Evolutionary conservation across 1,284 basidiomycete genomes (phyloP), one percentile per base, ranked within the genome.

Genomic region (Melampsora larici-populina): DNA sequence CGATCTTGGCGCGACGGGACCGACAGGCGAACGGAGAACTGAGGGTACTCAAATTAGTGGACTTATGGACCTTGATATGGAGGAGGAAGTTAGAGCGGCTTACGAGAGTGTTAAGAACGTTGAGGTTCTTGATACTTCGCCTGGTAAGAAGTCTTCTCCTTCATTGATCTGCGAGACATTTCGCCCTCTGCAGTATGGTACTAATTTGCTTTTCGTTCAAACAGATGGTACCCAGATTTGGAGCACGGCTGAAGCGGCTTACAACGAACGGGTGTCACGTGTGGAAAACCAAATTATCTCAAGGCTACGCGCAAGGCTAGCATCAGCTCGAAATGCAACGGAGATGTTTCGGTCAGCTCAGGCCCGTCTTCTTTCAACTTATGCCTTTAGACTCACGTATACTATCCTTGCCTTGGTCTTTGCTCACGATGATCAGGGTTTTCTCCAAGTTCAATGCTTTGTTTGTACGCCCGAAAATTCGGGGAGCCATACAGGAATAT

Each of bases 231-330:
- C 93, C n/a, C 94, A 97, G 83, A 97, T 98, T 78, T 98, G 96
- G 94, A 91, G 95, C 24, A 89, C 93, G 0, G 96, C 95, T 2
- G 97, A 99, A 85, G 92, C 92, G 78, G 93, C 94, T 24, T 99
- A 99, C 86, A 98, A 98, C 82, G 96, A 98, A 84, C 91, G 95
- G 18, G 94, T 99, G 8, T 92, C 96, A 0, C 88, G 95, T 13
- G 97, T 99, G 49, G 97, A 99, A 86, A 98, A 97, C 85, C 95
- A 96, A 83, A 97, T 99, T 83, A 99, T 99, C 83, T 92, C 95
- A 7, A 88, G 93, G 31, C 85, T 99, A 71, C 88, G 95, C 48
- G 94, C 97, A 84, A 87, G 93, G 78, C 88, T 99, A 26, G 97
- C 93, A n/a, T 96, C 93, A 13, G 95, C 96, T 33, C 88, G 93